A percentile compares a stretch with the other conserved stretches of the same genome.
Conservation (phyloP, 257 asterid species). For the Lavandula angustifolia region DNA sequence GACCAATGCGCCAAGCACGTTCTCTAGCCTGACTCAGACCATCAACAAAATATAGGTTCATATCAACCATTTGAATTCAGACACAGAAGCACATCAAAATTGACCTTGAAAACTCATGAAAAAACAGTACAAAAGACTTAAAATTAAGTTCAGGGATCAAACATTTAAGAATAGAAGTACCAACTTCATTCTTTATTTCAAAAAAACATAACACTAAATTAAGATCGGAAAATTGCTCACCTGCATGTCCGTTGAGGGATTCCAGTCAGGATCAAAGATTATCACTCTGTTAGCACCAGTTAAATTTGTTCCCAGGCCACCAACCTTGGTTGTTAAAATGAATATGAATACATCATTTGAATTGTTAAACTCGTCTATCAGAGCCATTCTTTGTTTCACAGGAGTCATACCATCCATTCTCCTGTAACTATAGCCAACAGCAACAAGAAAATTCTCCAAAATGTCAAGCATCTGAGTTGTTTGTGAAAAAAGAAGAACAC, state of each 20-base stretch:
- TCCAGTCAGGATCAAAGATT: slow-evolving; percentile 99
- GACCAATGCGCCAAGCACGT: slow-evolving; percentile 99
- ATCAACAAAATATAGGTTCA: slow-evolving; percentile 29
- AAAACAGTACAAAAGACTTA: slow-evolving; percentile 5
- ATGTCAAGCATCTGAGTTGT: slow-evolving; percentile 99
- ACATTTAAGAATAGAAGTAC: slow-evolving; percentile 2
- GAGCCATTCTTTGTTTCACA: slow-evolving; percentile 82
- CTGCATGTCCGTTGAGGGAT: slow-evolving; percentile 98
- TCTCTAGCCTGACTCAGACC: slow-evolving; percentile 79
- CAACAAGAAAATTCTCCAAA: slow-evolving; percentile 65
- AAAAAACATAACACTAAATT: slow-evolving; percentile 15
- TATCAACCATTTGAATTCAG: slow-evolving; percentile 23
- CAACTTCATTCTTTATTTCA: slow-evolving; percentile 19
- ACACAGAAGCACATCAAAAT: slow-evolving; percentile 5
- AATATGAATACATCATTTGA: slow-evolving; percentile 75
- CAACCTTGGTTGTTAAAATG: slow-evolving; percentile 92
- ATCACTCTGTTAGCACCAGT: slow-evolving; percentile 97
- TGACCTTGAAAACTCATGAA: not conserved
- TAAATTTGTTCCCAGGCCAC: slow-evolving; percentile 95
- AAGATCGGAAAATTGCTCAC: slow-evolving; percentile 43
- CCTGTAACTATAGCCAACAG: slow-evolving; percentile 64
- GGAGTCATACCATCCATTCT: slow-evolving; percentile 97
- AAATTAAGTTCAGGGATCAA: slow-evolving; percentile 2
- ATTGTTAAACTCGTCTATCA: slow-evolving; percentile 92
- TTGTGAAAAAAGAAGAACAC: slow-evolving; percentile 90